Evolutionary conservation across 768 basidiomycete species (phyloP), one percentile per base, ranked within the genome.

Genomic region (Inosperma sp.): DNA sequence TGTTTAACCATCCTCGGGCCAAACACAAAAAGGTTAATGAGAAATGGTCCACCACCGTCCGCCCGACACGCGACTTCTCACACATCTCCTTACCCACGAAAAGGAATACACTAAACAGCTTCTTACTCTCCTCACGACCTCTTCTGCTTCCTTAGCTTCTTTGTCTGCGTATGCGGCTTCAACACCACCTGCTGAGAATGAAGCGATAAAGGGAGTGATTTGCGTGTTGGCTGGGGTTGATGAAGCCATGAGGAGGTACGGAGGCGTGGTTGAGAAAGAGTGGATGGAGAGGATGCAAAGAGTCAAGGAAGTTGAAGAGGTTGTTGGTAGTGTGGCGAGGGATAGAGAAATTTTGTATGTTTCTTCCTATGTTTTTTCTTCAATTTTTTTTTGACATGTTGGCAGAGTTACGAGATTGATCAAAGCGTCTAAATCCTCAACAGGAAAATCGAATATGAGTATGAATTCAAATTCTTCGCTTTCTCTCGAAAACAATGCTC

Each of bases 281-380:
- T 91, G 87, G 81, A 73, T 79, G 27, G 79, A 79, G 25, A 72
- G 78, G 49, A 73, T 91, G 54, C 73, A 71, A 53, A 66, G 65
- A 3, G 68, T 93, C 55, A 86, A 83, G 61, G 70, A 69, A 8
- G 70, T 86, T 48, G 88, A 92, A 65, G 84, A 88, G 37, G 87
- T 88, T 50, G 79, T 91, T 4, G 73, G 72, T 3, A 82, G 80
- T 56, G 72, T 90, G 46, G 68, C 87, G 53, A 70, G 86, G 5
- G 89, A 92, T 65, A 71, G 86, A 37, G 88, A 92, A 59, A 92
- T 93, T 55, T 73, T 91, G 89, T 90, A 55, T 61, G 86, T 76
- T 9, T 37, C 41, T 5, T 40, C 39, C 8, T 17, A 34, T 29
- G 25, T 30, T 27, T 4, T 12, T 27, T 52, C 26, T 6, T 26